Conservation (phyloP, 1,284 basidiomycete species). For the Farysia itapuensis region DNA sequence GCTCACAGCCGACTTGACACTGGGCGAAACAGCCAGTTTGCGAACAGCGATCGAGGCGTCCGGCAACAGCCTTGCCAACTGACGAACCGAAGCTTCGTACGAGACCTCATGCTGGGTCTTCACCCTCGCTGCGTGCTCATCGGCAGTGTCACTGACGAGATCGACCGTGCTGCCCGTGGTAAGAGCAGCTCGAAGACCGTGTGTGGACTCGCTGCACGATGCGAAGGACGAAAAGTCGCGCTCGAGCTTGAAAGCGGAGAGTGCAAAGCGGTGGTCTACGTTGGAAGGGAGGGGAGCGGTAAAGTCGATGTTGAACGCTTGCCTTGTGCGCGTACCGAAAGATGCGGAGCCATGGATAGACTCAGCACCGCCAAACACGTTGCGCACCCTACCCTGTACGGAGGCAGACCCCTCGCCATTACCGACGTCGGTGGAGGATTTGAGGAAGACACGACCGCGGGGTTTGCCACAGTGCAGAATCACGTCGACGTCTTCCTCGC, state of each 20-base stretch:
- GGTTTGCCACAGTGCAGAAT: conserved; percentile 74
- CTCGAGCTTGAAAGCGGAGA: conserved; percentile 69
- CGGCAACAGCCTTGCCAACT: conserved; percentile 38
- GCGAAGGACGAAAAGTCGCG: conserved; percentile 73
- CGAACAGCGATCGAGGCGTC: conserved; percentile 37
- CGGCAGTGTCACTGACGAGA: conserved; percentile 23
- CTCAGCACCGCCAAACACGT: conserved; percentile 90
- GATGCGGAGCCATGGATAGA: conserved; percentile 79
- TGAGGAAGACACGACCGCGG: conserved; percentile 76
- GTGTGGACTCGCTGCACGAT: conserved; percentile 70
- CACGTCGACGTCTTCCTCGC: conserved; percentile 77
- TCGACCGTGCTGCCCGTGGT: conserved; percentile 63
- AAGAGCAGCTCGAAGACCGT: conserved; percentile 70
- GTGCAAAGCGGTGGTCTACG: conserved; percentile 68
- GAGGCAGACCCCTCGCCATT: conserved; percentile 78
- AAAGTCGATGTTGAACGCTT: conserved; percentile 66
- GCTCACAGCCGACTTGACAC: conserved; percentile 77
- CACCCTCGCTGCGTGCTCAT: conserved; percentile 34
- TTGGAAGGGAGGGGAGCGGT: conserved; percentile 58
- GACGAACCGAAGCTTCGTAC: conserved; percentile 44
- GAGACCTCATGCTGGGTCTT: conserved; percentile 45
- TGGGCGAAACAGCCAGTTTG: conserved; percentile 15
- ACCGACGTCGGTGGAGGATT: conserved; percentile 87
- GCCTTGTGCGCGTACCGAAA: conserved; percentile 82
- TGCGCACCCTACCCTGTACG: conserved; percentile 61